Base-by-base conservation (phyloP, 2,329 filamentous ascomycete species). In the Xylariaceae sp. region DNA sequence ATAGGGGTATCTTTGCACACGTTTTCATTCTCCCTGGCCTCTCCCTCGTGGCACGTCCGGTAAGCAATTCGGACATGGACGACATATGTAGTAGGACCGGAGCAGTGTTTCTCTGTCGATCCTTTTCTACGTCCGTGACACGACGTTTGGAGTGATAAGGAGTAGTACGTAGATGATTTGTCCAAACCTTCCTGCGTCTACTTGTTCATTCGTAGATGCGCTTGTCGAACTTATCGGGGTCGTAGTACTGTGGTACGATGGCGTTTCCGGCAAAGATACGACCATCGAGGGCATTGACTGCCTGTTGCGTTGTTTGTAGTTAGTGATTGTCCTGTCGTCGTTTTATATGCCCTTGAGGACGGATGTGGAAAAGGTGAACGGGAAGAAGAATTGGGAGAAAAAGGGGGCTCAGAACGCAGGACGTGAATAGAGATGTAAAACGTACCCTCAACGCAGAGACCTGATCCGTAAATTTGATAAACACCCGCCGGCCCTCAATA, bases 381-480 rank as follows among this genome's bases (percentile, higher is more conserved):
- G 37, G 3, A 10, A 4, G 35, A 17, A 2, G 6, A 44, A 18
- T 17, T 15, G 15, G 30, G 17, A 49, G 50, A 47, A 53, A 53
- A 50, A 34, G 58, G 42, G 18, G 49, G 49, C 15, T 39, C 49
- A 30, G 7, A 47, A 35, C 17, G 13, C 48, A 55, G 15, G 2
- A 13, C 18, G 39, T 34, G 49, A 37, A 6, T 8, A 13, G 17
- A 11, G 15, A 56, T 30, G 51, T 4, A 52, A 34, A 13, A 82
- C 87, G 77, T 80, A 92, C 90, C 67, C 92, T 83, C 59, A 97
- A 76, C 11, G 92, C 94, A 51, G 89, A 94, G 56, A 97, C 79
- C 68, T 88, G 84, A 66, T 88, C 89, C 1, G 90, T 93, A 71
- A 97, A 99, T 73, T 95, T 90, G 73, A 99, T 91, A 73, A 96